phyloP scores from a whole-genome alignment of 1,284 basidiomycete genomes.

The Apiotrichum sp. region DNA sequence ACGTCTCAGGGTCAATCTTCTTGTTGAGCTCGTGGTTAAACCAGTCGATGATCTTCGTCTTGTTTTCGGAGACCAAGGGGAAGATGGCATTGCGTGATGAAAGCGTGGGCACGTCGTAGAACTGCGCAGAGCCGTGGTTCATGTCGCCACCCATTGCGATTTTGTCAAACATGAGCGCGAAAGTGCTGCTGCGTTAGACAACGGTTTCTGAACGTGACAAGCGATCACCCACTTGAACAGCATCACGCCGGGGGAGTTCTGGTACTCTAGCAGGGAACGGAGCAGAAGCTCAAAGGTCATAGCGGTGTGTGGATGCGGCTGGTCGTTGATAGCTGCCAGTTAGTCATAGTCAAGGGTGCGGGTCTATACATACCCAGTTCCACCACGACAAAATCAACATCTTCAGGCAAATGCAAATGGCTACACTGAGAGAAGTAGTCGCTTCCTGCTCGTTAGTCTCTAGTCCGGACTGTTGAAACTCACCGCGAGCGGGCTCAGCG shows the following conservation, averaged over 20 bases:
- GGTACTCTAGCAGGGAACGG: slow-evolving; percentile 5
- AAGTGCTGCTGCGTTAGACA: slow-evolving; percentile 18
- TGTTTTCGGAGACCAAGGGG: slow-evolving; percentile 17
- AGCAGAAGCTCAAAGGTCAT: slow-evolving; percentile 12
- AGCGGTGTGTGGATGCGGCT: not conserved
- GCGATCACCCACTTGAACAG: slow-evolving; percentile 11
- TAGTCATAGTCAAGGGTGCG: not conserved
- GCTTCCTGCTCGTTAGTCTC: not conserved
- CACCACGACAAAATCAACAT: slow-evolving; percentile 28
- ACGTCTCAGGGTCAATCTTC: not conserved
- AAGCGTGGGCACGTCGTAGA: slow-evolving; percentile 39
- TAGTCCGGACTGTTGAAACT: not conserved
- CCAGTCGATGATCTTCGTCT: slow-evolving; percentile 18
- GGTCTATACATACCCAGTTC: slow-evolving; percentile 21
- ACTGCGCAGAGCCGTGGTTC: slow-evolving; percentile 34
- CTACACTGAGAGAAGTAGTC: slow-evolving; percentile 32
- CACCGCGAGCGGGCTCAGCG: slow-evolving; percentile 22
- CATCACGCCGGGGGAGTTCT: slow-evolving; percentile 5
- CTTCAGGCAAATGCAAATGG: slow-evolving; percentile 26
- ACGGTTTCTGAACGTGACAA: not conserved
- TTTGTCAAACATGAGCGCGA: slow-evolving; percentile 31
- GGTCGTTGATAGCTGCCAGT: slow-evolving; percentile 34
- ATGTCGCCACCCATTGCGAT: slow-evolving; percentile 35
- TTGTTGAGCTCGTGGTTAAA: slow-evolving; percentile 14
- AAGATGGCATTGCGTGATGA: slow-evolving; percentile 32